Base-by-base conservation (phyloP, 2,329 filamentous ascomycete genomes). In the Xylariales sp. region DNA sequence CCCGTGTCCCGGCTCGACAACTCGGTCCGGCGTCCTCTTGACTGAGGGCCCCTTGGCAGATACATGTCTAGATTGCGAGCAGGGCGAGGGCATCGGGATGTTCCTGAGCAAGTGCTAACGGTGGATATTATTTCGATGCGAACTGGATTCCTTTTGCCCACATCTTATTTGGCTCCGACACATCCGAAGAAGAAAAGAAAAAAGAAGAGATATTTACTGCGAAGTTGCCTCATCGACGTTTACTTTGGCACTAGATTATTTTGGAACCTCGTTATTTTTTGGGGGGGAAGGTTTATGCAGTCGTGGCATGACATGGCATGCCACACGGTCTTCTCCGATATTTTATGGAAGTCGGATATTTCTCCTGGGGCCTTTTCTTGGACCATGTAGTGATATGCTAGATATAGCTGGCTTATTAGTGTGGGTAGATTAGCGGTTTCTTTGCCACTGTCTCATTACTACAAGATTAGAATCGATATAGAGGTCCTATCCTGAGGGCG, bases 51-150 rank as follows among this genome's bases (percentile, higher is more conserved):
- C 68, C 0, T 55, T 69, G 34, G 69, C 73, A 2, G 75, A 74
- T 39, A 72, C 71, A n/a, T 75, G 72, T 45, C 46, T 76, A 8
- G 70, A 74, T 46, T 73, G 71, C n/a, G 0, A 23, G 16, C 72
- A 76, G 55, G 65, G 67, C 0, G 57, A 57, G 14, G 65, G 62
- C 7, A 52, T 71, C 9, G 75, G 75, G 54, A 39, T 76, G 64
- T 74, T 72, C 46, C 39, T 76, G 49, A n/a, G 67, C 9, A 75
- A 69, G 28, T 76, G 75, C 60, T 72, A 48, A 62, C 16, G 41
- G 30, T 36, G 16, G 28, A 18, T 5, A 7, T 43, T 30, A 52
- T 9, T n/a, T 41, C 12, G 39, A 41, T 14, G 10, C 10, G 39
- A 41, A 14, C 10, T 41, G 9, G 39, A 14, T 41, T 41, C 12